phyloP scores from a whole-genome alignment of 495 filamentous ascomycete genomes.

The Xylaria flabelliformis region DNA sequence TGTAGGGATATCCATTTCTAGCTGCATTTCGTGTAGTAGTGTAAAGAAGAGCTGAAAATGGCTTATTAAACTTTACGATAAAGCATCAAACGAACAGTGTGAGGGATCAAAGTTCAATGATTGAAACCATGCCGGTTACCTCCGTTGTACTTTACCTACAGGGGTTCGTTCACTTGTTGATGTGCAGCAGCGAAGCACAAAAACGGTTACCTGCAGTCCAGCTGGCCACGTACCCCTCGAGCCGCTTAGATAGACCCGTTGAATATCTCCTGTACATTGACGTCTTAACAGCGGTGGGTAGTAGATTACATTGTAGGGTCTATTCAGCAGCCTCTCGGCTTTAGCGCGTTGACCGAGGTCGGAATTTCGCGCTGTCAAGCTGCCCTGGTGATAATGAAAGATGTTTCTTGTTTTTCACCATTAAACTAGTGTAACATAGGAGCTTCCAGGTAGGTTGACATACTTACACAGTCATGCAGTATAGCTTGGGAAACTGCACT shows the following conservation, averaged over 20 bases:
- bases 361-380: background rate
- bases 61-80: too few relatives aligned
- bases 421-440: background rate
- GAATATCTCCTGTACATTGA: background rate
- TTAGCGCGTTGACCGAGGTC: background rate
- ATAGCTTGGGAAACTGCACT: background rate
- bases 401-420: background rate
- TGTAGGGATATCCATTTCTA: background rate
- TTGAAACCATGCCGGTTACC: background rate
- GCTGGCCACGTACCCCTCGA: background rate
- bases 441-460: background rate
- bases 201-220: background rate
- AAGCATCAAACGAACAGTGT: background rate
- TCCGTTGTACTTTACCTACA: constrained; percentile 14
- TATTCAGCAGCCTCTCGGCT: background rate
- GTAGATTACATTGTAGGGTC: background rate
- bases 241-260: background rate
- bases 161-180: background rate
- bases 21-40: background rate
- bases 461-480: background rate
- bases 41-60: background rate
- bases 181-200: background rate
- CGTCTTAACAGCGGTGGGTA: background rate
- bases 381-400: background rate
- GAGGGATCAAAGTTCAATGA: background rate